phyloP scores from a whole-genome alignment of 805 yeast genomes.

The Metschnikowia dekortorum region DNA sequence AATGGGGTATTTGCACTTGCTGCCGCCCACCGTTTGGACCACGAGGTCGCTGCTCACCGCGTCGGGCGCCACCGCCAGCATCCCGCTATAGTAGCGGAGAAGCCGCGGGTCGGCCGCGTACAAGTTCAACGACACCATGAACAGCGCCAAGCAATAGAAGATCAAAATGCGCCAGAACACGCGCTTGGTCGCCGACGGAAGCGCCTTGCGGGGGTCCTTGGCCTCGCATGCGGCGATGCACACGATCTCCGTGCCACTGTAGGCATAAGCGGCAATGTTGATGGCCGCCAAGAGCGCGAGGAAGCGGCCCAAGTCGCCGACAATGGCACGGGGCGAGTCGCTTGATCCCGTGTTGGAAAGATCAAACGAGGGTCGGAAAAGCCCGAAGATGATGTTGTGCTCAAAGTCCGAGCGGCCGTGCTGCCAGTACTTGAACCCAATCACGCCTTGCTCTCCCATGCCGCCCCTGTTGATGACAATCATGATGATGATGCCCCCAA shows the following conservation, averaged over 20 bases:
- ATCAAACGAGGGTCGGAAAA: conserved; percentile 71
- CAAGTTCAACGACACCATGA: conserved; percentile 65
- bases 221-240: conserved; percentile 84
- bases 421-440: conserved; percentile 76
- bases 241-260: conserved; percentile 78
- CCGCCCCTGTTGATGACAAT: conserved; percentile 61
- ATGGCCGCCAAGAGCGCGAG: conserved; percentile 58
- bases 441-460: conserved; percentile 29
- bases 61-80: conserved; percentile 23
- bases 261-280: conserved; percentile 66
- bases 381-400: conserved; percentile 54
- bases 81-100: conserved; percentile 47
- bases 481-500: conserved; percentile 57
- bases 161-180: conserved; percentile 68
- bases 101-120: conserved; percentile 77
- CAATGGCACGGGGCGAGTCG: conserved; percentile 52
- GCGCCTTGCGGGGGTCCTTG: conserved; percentile 69
- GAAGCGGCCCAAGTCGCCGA: conserved; percentile 58
- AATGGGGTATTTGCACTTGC: conserved; percentile 24
- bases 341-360: conserved; percentile 52
- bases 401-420: conserved; percentile 44
- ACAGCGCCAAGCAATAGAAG: conserved; percentile 62
- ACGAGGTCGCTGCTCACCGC: conserved; percentile 26
- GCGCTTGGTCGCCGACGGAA: conserved; percentile 72
- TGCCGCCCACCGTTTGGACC: conserved; percentile 32